Conservation (phyloP, 768 basidiomycete species). For the Sutorius australiensis region DNA sequence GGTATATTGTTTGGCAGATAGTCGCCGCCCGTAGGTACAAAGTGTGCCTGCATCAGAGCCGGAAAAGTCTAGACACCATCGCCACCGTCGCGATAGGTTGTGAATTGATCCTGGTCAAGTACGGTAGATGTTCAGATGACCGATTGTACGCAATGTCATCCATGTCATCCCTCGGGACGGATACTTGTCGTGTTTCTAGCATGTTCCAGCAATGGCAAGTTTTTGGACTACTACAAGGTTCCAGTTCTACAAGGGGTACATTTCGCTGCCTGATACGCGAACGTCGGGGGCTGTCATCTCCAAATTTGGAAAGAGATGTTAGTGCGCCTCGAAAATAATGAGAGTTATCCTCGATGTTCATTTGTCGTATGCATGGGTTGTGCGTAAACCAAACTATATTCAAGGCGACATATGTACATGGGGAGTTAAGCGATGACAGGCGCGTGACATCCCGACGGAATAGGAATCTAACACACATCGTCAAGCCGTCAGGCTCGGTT, state of each 20-base stretch:
- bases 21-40: background rate
- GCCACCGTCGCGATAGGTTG: background rate
- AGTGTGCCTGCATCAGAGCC: background rate
- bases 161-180: background rate
- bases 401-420: background rate
- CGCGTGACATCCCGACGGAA: background rate
- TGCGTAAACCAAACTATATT: background rate
- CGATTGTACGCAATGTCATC: background rate
- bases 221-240: background rate
- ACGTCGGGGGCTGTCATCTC: conserved; percentile 10
- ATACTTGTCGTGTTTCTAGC: too few relatives aligned
- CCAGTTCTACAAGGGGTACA: conserved; percentile 4
- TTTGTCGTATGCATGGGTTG: background rate
- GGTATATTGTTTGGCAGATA: background rate
- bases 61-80: background rate
- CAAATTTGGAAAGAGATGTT: conserved; percentile 1
- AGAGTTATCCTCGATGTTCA: background rate
- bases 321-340: background rate
- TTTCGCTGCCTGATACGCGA: conserved; percentile 12
- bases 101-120: too few relatives aligned
- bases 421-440: background rate
- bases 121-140: background rate
- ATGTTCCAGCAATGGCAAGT: background rate
- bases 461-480: background rate
- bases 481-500: background rate